Evolutionary conservation across 371 early-diverging fungal genomes (phyloP), one percentile per base, ranked within the genome.

Genomic region (Sporodiniella umbellata): DNA sequence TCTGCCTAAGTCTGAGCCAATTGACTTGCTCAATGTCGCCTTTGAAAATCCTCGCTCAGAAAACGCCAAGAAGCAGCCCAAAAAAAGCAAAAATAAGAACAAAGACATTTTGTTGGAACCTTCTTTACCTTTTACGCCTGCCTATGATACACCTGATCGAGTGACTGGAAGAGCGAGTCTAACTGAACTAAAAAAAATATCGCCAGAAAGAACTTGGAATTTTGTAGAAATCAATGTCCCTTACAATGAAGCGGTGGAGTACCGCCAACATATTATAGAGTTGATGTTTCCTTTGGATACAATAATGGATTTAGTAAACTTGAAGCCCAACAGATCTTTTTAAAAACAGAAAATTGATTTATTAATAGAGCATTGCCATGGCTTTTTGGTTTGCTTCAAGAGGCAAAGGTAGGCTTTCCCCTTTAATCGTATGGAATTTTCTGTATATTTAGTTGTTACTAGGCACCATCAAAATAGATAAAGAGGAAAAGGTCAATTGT

Each of bases 371-470:
- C 56, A 96, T 97, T 51, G 96, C 92, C 0, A 85, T 94, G 80
- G 96, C 98, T 0, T 85, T 97, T 49, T 97, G 96, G 96, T 97
- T 96, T 80, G 95, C 95, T 0, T 72, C 92, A 2, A 77, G 93
- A 10, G 95, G 95, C 0, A 56, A 60, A 65, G 87, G 59, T 47
- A 37, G 8, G 14, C n/a, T n/a, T n/a, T n/a, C n/a, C n/a, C n/a
- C n/a, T n/a, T n/a, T n/a, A 14, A 4, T 28, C 10, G 10, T 7
- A 28, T 28, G 30, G 30, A 28, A 10, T 28, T 28, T 28, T 28
- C 30, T 28, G 10, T 22, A 2, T 23, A 6, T 24, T 7, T 39
- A 25, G 15, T 38, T 39, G 10, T 11, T 15, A 8, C 11, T 33
- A 50, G 50, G 85, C 40, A 51, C 21, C 12, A 54, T 78, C 33